Conservation (phyloP, 2,329 filamentous ascomycete genomes). For the Botrytis medusae region DNA sequence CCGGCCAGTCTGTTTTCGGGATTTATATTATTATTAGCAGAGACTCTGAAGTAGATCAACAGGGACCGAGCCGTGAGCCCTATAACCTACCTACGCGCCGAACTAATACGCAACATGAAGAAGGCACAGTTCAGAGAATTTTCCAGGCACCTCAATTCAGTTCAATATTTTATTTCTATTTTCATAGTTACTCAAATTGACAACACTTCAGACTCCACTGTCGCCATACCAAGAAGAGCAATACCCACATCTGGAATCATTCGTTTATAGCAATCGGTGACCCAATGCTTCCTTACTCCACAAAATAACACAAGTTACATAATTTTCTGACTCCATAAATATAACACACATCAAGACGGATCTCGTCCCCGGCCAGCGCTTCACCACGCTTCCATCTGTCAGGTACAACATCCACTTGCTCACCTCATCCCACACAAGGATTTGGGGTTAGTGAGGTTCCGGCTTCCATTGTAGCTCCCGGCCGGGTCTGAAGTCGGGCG, state of each 20-base stretch:
- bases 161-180: background rate
- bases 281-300: background rate
- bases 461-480: conserved; percentile 2
- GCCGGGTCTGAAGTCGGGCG: conserved; percentile 6
- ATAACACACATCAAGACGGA: conserved; percentile 12
- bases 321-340: conserved; percentile 1
- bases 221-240: conserved; percentile 12
- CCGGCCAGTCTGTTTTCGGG: background rate
- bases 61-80: background rate
- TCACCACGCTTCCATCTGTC: conserved; percentile 14
- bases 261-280: conserved; percentile 2
- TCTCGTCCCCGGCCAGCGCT: conserved; percentile 12
- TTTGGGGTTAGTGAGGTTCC: background rate
- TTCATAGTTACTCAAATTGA: background rate
- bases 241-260: background rate
- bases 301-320: background rate
- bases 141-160: background rate
- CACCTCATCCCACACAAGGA: conserved; percentile 1
- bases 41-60: background rate
- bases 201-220: background rate
- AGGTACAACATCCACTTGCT: conserved; percentile 16
- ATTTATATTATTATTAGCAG: background rate
- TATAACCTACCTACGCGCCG: background rate
- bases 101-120: background rate
- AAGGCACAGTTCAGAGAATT: background rate